Conservation (phyloP, 257 asterid genomes). For the Forsythia suspensa region DNA sequence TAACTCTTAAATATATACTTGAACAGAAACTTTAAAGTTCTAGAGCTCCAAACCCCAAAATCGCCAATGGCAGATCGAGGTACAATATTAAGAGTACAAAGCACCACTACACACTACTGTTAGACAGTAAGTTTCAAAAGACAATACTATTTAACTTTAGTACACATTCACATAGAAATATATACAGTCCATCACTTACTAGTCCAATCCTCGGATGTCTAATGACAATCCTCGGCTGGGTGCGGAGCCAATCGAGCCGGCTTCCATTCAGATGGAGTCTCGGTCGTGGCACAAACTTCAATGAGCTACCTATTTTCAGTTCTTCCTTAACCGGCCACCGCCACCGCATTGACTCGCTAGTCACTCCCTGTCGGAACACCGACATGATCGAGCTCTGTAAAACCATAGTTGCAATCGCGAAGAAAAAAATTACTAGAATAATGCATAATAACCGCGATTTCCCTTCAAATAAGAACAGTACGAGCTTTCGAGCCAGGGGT, state of each 20-base stretch:
- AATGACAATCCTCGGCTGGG: constrained; percentile 70
- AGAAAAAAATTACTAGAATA: constrained; percentile 56
- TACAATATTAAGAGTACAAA: neutral
- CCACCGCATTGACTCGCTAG: constrained; percentile 61
- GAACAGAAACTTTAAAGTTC: neutral
- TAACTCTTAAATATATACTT: neutral
- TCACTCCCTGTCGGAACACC: constrained; percentile 58
- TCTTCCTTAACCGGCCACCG: constrained; percentile 73
- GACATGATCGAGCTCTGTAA: constrained; percentile 86
- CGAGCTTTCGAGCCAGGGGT: constrained; percentile 43
- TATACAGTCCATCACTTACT: constrained; percentile 46
- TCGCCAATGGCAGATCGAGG: neutral
- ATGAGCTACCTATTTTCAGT: constrained; percentile 75
- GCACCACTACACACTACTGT: neutral
- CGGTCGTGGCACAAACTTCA: constrained; percentile 55
- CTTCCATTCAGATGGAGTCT: constrained; percentile 40
- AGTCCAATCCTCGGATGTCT: constrained; percentile 76
- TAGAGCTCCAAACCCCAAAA: no score
- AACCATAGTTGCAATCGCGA: constrained; percentile 74
- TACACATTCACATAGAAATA: constrained; percentile 2
- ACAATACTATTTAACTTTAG: neutral
- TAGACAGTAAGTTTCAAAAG: neutral
- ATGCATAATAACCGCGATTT: constrained; percentile 65
- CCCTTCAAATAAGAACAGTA: constrained; percentile 40
- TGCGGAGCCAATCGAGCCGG: constrained; percentile 65